A percentile compares a stretch with the other conserved stretches of the same genome.
phyloP scores from a whole-genome alignment of 352 stramenopile genomes.

The Phytopythium vexans region DNA sequence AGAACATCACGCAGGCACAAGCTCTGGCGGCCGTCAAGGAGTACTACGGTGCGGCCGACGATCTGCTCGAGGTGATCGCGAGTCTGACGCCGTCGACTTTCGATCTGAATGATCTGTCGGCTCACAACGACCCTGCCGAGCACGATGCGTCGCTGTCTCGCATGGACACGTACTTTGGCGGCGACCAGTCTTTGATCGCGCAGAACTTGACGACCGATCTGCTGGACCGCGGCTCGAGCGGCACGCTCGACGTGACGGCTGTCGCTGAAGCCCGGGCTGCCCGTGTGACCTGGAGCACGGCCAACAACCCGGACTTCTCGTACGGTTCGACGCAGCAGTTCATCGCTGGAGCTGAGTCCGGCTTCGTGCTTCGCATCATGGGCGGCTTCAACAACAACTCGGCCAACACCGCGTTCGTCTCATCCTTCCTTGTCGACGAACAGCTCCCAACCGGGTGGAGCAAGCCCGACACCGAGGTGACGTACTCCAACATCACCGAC shows the following conservation, averaged over 20 bases:
- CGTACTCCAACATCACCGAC: conserved; percentile 2
- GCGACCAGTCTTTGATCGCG: conserved; percentile 16
- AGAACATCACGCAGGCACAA: conserved; percentile 23
- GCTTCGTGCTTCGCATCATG: conserved; percentile 21
- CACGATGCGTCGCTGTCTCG: conserved; percentile 22
- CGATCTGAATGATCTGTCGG: conserved; percentile 22
- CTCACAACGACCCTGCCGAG: conserved; percentile 15
- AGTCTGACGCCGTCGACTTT: conserved; percentile 14
- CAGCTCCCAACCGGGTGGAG: conserved; percentile 19
- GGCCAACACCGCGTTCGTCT: conserved; percentile 11
- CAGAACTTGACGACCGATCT: conserved; percentile 11
- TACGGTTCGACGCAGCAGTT: conserved; percentile 16
- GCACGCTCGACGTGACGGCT: conserved; percentile 8
- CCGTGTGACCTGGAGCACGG: conserved; percentile 8
- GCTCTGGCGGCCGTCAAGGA: conserved; percentile 1
- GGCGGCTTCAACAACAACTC: conserved; percentile 18
- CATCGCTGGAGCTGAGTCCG: conserved; percentile 17
- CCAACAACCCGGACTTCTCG: conserved; percentile 17
- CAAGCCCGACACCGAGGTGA: conserved; percentile 16
- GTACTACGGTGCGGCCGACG: conserved; percentile 7
- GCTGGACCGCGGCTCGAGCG: conserved; percentile 6
- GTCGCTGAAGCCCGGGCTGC: conserved; percentile 13
- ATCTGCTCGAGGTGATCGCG: conserved; percentile 14
- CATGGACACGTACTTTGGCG: conserved; percentile 21
- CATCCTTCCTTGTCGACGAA: conserved; percentile 19